phyloP scores from a whole-genome alignment of 441 rosid species.

The Eutrema salsugineum region DNA sequence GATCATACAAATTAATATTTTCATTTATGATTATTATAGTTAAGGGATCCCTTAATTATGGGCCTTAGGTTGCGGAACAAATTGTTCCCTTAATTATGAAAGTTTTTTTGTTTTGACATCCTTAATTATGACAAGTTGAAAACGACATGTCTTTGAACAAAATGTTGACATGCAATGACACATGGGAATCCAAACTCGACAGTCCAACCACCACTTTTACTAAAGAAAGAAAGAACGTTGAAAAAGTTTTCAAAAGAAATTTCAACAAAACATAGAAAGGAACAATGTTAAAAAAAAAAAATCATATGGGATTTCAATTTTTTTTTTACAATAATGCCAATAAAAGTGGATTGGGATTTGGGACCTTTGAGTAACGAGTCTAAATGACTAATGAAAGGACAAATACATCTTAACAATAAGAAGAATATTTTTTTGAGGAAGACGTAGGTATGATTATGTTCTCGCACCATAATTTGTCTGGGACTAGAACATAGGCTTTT shows the following conservation, averaged over 20 bases:
- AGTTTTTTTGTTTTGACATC: neutral
- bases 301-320: too few relatives aligned
- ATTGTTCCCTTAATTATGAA: constrained; percentile 14
- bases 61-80: constrained; percentile 14
- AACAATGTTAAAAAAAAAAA: too few relatives aligned
- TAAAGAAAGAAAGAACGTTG: neutral
- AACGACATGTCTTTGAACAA: neutral
- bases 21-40: neutral
- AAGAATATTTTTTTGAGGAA: neutral
- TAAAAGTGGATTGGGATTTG: neutral
- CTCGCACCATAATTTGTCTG: constrained; percentile 18
- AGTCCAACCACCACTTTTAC: neutral
- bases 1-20: neutral
- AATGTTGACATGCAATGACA: neutral
- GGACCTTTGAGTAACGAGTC: neutral
- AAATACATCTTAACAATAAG: neutral
- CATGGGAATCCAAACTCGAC: neutral
- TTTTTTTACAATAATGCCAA: neutral
- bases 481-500: neutral
- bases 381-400: neutral
- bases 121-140: constrained; percentile 1
- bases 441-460: constrained; percentile 24
- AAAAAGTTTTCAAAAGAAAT: neutral
- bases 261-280: neutral
- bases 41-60: neutral